Base-by-base conservation (phyloP, 129 eudicot species). In the Deinandra increscens region DNA sequence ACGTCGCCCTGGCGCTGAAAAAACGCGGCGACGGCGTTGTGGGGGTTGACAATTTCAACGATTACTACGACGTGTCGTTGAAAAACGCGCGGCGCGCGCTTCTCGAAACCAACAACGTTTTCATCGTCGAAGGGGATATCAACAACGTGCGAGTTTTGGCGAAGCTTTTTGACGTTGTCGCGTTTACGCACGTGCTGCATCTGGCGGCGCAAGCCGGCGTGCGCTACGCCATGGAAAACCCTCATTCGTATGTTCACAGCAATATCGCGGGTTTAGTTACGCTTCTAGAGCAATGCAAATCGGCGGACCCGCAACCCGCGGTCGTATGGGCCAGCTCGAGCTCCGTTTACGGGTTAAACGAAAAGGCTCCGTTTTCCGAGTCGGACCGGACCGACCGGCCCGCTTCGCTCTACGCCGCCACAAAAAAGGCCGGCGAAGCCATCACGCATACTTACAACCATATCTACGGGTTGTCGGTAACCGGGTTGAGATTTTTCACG, bases 181-280 rank as follows among this genome's bases (percentile, higher is more conserved):
- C 81, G 0, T 84, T 84, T 43, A 81, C 78, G 0, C 89, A 84
- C 72, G 89, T 84, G 18, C 78, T 84, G 86, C 89, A 84, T 55
- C 64, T 84, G 66, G 89, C 89, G 0, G 89, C 89, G 26, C 89
- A 84, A 72, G 89, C 89, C 15, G 89, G 89, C 2, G 89, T 84
- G 8, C 77, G 89, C 6, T 84, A 84, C 74, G 89, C 89, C 14
- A 78, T 84, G 68, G 84, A 81, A 61, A 84, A 84, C 48, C 89
- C 89, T 0, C 86, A 74, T 2, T 84, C 89, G 5, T 84, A 84
- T 48, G 81, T 84, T 2, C 77, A 81, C 11, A 81, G 86, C 49
- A 84, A 84, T 46, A 75, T 84, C 6, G 89, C 86, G 3, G 89
- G 86, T 0, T 63, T 84, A 1, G 89, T 84, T 4, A 71, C 72